phyloP scores from a whole-genome alignment of 495 filamentous ascomycete species.

The Pseudoneurospora amorphoporcata region DNA sequence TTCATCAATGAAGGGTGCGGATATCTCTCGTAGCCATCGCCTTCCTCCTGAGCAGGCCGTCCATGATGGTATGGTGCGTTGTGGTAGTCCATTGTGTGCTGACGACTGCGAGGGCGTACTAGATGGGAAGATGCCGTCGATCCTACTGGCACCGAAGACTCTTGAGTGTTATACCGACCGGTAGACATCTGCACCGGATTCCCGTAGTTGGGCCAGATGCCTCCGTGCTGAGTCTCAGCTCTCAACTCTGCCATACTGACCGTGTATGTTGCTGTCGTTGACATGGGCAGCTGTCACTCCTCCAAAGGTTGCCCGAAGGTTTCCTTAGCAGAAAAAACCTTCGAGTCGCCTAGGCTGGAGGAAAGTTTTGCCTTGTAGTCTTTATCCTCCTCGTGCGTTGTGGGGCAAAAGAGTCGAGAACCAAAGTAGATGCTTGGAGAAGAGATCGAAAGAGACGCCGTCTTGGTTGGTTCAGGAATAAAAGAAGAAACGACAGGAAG shows the following conservation, averaged over 20 bases:
- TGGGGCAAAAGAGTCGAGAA: neutral
- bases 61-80: constrained; percentile 30
- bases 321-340: constrained; percentile 9
- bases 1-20: constrained; percentile 35
- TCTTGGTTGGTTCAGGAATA: neutral
- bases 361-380: neutral
- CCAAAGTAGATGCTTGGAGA: neutral
- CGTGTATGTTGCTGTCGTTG: constrained; percentile 43
- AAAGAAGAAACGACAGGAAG: constrained; percentile 18
- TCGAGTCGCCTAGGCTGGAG: neutral
- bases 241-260: constrained; percentile 47
- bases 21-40: constrained; percentile 36
- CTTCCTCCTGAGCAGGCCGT: constrained; percentile 36
- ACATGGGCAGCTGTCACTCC: constrained; percentile 39
- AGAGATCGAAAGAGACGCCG: neutral
- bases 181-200: constrained; percentile 35
- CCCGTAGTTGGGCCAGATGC: constrained; percentile 42
- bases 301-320: constrained; percentile 7
- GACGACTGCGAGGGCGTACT: constrained; percentile 32
- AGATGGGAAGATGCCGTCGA: constrained; percentile 33
- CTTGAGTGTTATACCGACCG: constrained; percentile 34
- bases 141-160: constrained; percentile 28
- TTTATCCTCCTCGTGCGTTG: neutral
- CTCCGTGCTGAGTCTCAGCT: constrained; percentile 39
- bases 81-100: constrained; percentile 25